Evolutionary conservation across 1,284 basidiomycete genomes (phyloP).

Genomic region (Fomitopsis schrenkii): DNA sequence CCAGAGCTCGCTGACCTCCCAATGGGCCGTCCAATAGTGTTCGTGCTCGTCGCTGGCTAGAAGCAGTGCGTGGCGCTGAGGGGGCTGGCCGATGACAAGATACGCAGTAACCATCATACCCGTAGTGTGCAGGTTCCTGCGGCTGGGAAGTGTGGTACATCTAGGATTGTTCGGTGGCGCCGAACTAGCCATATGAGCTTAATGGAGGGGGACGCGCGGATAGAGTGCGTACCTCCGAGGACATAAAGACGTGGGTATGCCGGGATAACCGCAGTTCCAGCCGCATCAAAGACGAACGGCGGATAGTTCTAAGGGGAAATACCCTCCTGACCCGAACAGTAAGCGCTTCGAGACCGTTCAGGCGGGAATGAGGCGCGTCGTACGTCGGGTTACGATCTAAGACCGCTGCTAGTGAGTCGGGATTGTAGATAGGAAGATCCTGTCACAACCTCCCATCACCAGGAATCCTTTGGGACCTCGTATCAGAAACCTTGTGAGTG

Average conservation of each 20-base stretch:
- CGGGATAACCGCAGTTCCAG: neutral
- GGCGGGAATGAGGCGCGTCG: neutral
- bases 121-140: neutral
- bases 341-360: neutral
- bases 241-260: neutral
- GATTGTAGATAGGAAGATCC: neutral
- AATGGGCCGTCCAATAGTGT: neutral
- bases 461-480: neutral
- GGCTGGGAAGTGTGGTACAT: neutral
- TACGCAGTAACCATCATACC: neutral
- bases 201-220: neutral
- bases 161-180: neutral
- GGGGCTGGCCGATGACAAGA: neutral
- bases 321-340: neutral
- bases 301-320: neutral
- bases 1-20: neutral
- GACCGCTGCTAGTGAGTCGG: neutral
- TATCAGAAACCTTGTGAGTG: neutral
- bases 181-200: neutral
- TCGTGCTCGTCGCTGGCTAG: neutral
- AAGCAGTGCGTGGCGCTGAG: neutral
- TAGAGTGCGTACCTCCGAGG: neutral
- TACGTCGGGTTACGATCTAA: neutral
- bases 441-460: neutral
- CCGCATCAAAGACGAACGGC: neutral